Conservation (phyloP, 129 eudicot species). For the Tagetes erecta region DNA sequence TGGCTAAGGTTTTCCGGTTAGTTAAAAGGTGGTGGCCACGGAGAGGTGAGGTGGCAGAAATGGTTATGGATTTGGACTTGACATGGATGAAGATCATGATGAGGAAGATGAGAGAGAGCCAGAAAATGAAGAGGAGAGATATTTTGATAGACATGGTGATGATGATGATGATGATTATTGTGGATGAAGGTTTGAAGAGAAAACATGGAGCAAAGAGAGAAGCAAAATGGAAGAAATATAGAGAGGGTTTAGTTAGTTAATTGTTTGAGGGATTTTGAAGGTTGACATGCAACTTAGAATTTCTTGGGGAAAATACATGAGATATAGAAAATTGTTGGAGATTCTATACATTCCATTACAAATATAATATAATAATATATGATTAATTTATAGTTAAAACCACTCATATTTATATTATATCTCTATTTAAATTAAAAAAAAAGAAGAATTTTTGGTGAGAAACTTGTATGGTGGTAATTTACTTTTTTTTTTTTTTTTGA, state of each 20-base stretch:
- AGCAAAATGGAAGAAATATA: constrained; percentile 22
- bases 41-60: constrained; percentile 10
- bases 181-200: constrained; percentile 39
- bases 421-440: constrained; percentile 1
- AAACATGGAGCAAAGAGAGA: constrained; percentile 61
- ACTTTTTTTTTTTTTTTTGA: background rate
- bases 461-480: constrained; percentile 29
- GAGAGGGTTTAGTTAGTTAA: constrained; percentile 18
- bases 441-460: constrained; percentile 28
- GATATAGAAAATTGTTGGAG: constrained; percentile 10
- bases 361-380: background rate
- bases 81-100: constrained; percentile 45
- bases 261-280: constrained; percentile 52
- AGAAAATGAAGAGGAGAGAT: constrained; percentile 47
- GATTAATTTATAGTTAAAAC: background rate
- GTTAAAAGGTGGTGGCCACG: constrained; percentile 7
- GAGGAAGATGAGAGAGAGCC: constrained; percentile 50
- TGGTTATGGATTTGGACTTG: constrained; percentile 28
- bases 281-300: constrained; percentile 51
- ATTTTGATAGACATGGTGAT: constrained; percentile 48
- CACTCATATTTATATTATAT: background rate
- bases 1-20: constrained; percentile 53
- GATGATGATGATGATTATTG: constrained; percentile 42
- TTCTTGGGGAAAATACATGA: constrained; percentile 38
- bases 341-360: background rate